Evolutionary conservation across 768 basidiomycete genomes (phyloP), one percentile per base, ranked within the genome.

Genomic region (Hypsizygus marmoreus): DNA sequence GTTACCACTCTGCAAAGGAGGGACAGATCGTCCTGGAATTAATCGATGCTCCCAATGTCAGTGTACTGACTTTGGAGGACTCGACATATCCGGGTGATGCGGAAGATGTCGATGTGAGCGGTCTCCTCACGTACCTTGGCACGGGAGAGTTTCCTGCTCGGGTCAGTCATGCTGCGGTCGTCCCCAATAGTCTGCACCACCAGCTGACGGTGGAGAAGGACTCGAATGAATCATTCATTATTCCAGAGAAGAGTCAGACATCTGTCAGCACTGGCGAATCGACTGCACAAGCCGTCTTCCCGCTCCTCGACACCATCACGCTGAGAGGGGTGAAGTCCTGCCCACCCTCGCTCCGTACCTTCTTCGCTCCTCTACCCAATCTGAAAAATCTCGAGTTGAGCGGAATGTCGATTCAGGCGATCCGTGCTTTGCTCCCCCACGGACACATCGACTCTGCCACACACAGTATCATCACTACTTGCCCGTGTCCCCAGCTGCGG

Each of bases 51-150:
- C 71, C 74, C 2, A 61, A 61, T 48, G 57, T 74, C 11, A 56
- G 47, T 37, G 51, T 50, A 4, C 60, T 84, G 20, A 55, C 57
- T 1, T 56, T 84, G 4, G 73, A 76, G 45, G 77, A 82, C 50
- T 67, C 68, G 7, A 71, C 64, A 4, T 68, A 77, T 49, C 68
- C 72, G 13, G 69, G 63, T 19, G 68, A 67, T 41, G 61, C 66
- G 12, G 65, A 66, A n/a, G 68, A 68, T 7, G 57, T 73, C 36
- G 72, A 80, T 46, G 72, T 67, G 1, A 60, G 64, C 19, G 60
- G 59, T 39, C 56, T 81, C 17, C 58, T 74, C 14, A 56, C 60
- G 37, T 72, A 69, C 58, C 51, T 69, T 29, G 71, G 63, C 2
- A 68, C 69, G n/a, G 64, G 68, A 35, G 56, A 57, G 17, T 60